These are phyloP conservation scores for Peronospora tabacina DNA, from an alignment of 352 stramenopile genomes.

Conservation along the genomic window DNA sequence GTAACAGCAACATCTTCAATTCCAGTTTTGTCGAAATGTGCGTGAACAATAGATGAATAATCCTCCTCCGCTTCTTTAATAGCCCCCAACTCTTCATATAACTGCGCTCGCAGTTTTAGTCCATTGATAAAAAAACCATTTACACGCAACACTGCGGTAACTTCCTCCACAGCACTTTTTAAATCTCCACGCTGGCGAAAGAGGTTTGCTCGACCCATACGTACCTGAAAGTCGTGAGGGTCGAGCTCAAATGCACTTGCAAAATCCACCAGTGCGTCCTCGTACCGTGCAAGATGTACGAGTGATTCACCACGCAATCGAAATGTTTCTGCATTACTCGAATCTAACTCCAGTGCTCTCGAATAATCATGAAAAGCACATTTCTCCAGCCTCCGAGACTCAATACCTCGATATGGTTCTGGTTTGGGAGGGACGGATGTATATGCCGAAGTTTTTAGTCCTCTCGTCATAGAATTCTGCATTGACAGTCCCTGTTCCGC, in stretches of 20 bases:
- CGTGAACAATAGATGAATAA: slow-evolving; percentile 66
- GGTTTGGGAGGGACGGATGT: slow-evolving; percentile 15
- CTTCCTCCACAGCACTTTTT: slow-evolving; percentile 38
- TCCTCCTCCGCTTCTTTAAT: slow-evolving; percentile 39
- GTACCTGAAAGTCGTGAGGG: slow-evolving; percentile 48
- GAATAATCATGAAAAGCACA: slow-evolving; percentile 60
- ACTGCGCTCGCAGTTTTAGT: slow-evolving; percentile 47
- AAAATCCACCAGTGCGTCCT: slow-evolving; percentile 56
- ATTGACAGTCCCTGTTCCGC: slow-evolving; percentile 37
- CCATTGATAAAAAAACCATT: slow-evolving; percentile 74
- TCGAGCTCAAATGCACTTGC: slow-evolving; percentile 36
- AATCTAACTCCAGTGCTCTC: slow-evolving; percentile 38
- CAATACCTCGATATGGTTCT: slow-evolving; percentile 25
- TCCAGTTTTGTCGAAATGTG: slow-evolving; percentile 39
- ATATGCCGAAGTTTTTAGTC: slow-evolving; percentile 10
- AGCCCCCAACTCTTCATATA: slow-evolving; percentile 41
- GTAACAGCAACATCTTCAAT: slow-evolving; percentile 14
- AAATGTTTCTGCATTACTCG: slow-evolving; percentile 36
- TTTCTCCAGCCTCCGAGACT: slow-evolving; percentile 37
- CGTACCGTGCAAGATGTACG: slow-evolving; percentile 37
- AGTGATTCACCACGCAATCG: slow-evolving; percentile 41
- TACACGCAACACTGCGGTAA: slow-evolving; percentile 43
- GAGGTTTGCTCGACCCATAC: slow-evolving; percentile 49
- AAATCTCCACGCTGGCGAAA: slow-evolving; percentile 39
- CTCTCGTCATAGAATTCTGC: slow-evolving; percentile 1